Conservation (phyloP, 805 yeast species). For the Grigorovia humatica region DNA sequence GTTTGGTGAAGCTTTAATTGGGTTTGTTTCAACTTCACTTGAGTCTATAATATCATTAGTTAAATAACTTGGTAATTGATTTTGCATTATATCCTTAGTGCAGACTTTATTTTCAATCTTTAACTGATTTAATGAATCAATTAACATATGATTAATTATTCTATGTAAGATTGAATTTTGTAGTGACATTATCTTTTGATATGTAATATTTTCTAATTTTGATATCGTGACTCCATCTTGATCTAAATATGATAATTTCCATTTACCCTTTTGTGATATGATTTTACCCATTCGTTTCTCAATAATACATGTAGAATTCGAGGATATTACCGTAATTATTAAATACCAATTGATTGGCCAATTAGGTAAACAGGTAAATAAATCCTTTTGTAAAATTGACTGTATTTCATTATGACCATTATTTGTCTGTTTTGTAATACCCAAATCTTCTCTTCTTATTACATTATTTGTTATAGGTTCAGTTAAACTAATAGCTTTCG, state of each 20-base stretch:
- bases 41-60: not conserved
- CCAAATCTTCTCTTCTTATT: not conserved
- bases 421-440: not conserved
- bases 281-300: slow-evolving; percentile 28
- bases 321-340: slow-evolving; percentile 25
- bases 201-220: slow-evolving; percentile 26
- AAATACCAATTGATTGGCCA: slow-evolving; percentile 31
- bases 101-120: slow-evolving; percentile 23
- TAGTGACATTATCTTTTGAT: slow-evolving; percentile 24
- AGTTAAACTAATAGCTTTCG: slow-evolving; percentile 18
- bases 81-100: slow-evolving; percentile 8
- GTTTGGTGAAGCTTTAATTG: not conserved
- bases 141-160: slow-evolving; percentile 28
- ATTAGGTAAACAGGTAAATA: slow-evolving; percentile 24
- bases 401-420: not conserved
- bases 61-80: slow-evolving; percentile 14
- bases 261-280: slow-evolving; percentile 22
- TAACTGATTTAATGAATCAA: slow-evolving; percentile 28
- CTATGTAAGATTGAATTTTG: slow-evolving; percentile 25
- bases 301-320: slow-evolving; percentile 24
- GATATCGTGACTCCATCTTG: slow-evolving; percentile 14
- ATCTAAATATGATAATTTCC: slow-evolving; percentile 27
- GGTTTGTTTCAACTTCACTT: not conserved
- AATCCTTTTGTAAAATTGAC: slow-evolving; percentile 18
- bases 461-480: slow-evolving; percentile 8